Conservation (phyloP, 805 yeast species). For the Tetrapisispora fleetii region DNA sequence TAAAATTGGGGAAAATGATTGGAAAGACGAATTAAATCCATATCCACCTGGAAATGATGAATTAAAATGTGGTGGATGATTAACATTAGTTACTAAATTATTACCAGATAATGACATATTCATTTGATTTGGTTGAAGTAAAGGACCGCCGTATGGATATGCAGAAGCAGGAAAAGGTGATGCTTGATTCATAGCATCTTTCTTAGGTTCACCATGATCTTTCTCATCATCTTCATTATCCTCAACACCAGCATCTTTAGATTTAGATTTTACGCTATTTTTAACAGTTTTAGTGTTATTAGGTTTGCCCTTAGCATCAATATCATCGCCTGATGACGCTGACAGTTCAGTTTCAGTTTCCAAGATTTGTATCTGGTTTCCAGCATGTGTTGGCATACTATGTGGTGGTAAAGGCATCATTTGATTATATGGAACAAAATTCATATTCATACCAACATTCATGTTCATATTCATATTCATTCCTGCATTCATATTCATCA, state of each 20-base stretch:
- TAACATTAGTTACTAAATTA: constrained; percentile 14
- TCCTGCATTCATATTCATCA: constrained; percentile 1
- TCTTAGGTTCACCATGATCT: neutral
- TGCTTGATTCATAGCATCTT: neutral
- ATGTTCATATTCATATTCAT: constrained; percentile 16
- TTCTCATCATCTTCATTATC: constrained; percentile 2
- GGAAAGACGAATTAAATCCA: constrained; percentile 27
- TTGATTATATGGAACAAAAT: constrained; percentile 25
- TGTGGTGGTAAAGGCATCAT: constrained; percentile 26
- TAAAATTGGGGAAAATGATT: constrained; percentile 25
- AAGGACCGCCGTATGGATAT: constrained; percentile 27
- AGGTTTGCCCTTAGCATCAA: constrained; percentile 3
- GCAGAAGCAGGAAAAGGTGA: constrained; percentile 22
- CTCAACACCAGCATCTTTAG: constrained; percentile 1
- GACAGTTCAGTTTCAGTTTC: constrained; percentile 5
- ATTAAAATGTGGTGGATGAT: constrained; percentile 20
- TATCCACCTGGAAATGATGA: constrained; percentile 27
- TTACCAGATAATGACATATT: neutral
- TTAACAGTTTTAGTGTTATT: constrained; percentile 7
- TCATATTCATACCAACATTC: constrained; percentile 19
- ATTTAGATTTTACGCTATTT: constrained; percentile 3
- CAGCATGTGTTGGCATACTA: constrained; percentile 5
- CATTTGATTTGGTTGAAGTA: constrained; percentile 20
- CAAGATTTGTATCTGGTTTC: constrained; percentile 13
- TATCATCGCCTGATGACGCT: constrained; percentile 5